A percentile compares a stretch with the other conserved stretches of the same genome.
Conservation (phyloP, 257 asterid genomes). For the Capsicum chinense region DNA sequence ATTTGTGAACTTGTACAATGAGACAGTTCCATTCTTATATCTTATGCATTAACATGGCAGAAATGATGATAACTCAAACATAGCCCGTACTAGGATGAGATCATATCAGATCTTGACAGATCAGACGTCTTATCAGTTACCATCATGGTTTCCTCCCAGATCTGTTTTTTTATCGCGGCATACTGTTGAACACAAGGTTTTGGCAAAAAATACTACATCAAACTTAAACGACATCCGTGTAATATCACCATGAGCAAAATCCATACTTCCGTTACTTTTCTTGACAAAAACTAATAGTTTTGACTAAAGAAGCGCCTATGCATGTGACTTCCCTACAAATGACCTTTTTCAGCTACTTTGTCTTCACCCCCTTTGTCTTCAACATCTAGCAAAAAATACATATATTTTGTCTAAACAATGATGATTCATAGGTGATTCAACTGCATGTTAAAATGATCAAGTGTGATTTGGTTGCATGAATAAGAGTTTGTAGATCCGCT, state of each 20-base stretch:
- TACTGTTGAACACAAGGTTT: background rate
- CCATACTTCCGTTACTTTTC: background rate
- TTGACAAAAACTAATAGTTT: background rate
- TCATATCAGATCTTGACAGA: slow-evolving; percentile 20
- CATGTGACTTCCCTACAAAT: background rate
- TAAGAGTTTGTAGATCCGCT: background rate
- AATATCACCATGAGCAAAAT: background rate
- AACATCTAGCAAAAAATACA: background rate
- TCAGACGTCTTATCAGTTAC: background rate
- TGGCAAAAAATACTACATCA: background rate
- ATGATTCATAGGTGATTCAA: background rate
- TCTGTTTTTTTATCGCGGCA: background rate
- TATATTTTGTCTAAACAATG: background rate
- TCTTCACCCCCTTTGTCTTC: background rate
- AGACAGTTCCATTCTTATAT: background rate
- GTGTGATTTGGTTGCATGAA: background rate
- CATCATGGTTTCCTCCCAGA: slow-evolving; percentile 1
- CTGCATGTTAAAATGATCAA: background rate
- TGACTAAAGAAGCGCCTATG: background rate
- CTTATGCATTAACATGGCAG: slow-evolving; percentile 17
- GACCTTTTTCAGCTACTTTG: background rate
- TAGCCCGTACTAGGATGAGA: background rate
- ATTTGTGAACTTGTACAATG: background rate
- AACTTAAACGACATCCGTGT: background rate
- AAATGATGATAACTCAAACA: slow-evolving; percentile 23